phyloP scores from a whole-genome alignment of 1,284 basidiomycete species.

The Tausonia pullulans region DNA sequence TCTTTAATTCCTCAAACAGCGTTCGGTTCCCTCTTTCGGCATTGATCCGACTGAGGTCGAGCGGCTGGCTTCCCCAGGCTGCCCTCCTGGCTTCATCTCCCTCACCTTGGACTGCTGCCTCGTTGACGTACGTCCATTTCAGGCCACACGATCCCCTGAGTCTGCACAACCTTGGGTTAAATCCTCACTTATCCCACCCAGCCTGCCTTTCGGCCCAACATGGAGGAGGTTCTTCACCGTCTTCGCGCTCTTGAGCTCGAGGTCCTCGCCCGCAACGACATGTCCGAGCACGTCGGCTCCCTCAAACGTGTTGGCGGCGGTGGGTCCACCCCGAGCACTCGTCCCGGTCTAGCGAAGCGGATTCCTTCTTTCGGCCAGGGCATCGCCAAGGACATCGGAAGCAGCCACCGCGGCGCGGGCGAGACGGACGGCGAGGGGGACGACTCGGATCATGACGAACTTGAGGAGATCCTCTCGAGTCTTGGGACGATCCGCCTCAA shows the following conservation, averaged over 20 bases:
- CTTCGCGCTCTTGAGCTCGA: conserved; percentile 69
- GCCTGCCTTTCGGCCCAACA: conserved; percentile 59
- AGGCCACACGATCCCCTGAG: no score
- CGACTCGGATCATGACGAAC: conserved; percentile 53
- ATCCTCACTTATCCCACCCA: background rate
- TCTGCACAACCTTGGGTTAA: background rate
- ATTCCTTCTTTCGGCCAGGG: conserved; percentile 78
- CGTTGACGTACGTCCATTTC: conserved; percentile 35
- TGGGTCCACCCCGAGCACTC: conserved; percentile 30
- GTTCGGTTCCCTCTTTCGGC: conserved; percentile 62
- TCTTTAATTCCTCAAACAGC: conserved; percentile 26
- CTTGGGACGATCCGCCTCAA: conserved; percentile 43
- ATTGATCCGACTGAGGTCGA: conserved; percentile 67
- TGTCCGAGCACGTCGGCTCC: conserved; percentile 65
- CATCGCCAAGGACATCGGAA: conserved; percentile 46
- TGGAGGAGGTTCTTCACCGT: conserved; percentile 60
- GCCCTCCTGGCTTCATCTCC: conserved; percentile 63
- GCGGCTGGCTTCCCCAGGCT: conserved; percentile 56
- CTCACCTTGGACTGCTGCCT: conserved; percentile 69
- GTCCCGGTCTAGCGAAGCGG: conserved; percentile 47
- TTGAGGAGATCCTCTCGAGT: conserved; percentile 52
- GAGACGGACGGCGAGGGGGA: conserved; percentile 42
- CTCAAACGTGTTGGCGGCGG: conserved; percentile 46
- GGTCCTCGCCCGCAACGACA: conserved; percentile 55
- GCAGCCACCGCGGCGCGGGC: conserved; percentile 33